Evolutionary conservation across 305 asterid species (phyloP).

Genomic region (Euphrasia arctica): DNA sequence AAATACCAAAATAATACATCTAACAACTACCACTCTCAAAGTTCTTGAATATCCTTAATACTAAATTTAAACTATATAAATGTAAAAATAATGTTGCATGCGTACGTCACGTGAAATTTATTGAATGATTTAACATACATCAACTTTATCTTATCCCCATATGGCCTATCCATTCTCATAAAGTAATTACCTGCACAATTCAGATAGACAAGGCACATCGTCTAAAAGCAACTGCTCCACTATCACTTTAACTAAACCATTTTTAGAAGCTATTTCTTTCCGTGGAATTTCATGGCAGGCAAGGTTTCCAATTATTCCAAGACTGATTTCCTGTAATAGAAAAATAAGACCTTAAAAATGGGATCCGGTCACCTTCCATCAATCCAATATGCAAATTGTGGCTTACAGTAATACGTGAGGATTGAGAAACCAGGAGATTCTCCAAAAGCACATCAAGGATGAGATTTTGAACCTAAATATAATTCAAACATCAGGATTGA

Average conservation of each 20-base stretch:
- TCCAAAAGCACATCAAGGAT: slow-evolving; percentile 89
- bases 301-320: slow-evolving; percentile 90
- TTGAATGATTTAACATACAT: neutral
- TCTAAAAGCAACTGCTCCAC: slow-evolving; percentile 73
- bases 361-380: slow-evolving; percentile 18
- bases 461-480: slow-evolving; percentile 68
- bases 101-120: neutral
- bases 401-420: slow-evolving; percentile 72
- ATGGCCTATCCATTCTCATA: neutral
- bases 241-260: slow-evolving; percentile 60
- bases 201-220: slow-evolving; percentile 87
- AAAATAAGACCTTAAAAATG: slow-evolving; percentile 10
- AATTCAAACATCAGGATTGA: slow-evolving; percentile 21
- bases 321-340: slow-evolving; percentile 74
- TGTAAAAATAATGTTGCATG: neutral
- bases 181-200: slow-evolving; percentile 63
- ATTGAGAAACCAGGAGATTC: slow-evolving; percentile 62
- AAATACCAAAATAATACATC: slow-evolving; percentile 15
- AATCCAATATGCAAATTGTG: slow-evolving; percentile 23
- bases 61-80: neutral
- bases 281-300: slow-evolving; percentile 84
- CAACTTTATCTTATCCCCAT: neutral
- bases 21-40: slow-evolving; percentile 9
- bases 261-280: slow-evolving; percentile 49
- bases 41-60: slow-evolving; percentile 8